Conservation (phyloP, 1,284 basidiomycete genomes). For the Coriolopsis trogii region DNA sequence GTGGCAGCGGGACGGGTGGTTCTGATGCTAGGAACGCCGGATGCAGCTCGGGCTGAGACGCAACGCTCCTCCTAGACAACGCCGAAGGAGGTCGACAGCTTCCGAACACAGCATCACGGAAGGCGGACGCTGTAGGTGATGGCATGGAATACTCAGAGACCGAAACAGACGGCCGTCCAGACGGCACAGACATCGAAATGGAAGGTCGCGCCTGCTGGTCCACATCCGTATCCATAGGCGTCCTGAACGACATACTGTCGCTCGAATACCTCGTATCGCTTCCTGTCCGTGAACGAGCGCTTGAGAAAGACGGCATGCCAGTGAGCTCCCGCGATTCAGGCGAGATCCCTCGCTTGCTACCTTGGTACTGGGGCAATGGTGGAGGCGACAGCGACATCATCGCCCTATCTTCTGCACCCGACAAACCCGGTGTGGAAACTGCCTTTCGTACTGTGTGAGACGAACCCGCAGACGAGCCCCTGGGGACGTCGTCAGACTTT, state of each 20-base stretch:
- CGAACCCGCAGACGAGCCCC: slow-evolving; percentile 17
- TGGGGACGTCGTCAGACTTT: slow-evolving; percentile 11
- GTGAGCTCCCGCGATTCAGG: slow-evolving; percentile 14
- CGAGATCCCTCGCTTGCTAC: slow-evolving; percentile 21
- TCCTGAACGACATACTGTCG: slow-evolving; percentile 35
- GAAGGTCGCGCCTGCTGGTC: slow-evolving; percentile 37
- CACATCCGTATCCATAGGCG: slow-evolving; percentile 38
- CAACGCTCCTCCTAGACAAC: slow-evolving; percentile 36
- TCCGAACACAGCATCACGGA: slow-evolving; percentile 57
- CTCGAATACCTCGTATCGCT: slow-evolving; percentile 35
- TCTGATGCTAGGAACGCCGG: slow-evolving; percentile 11
- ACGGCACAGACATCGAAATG: slow-evolving; percentile 38
- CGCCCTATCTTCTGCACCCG: slow-evolving; percentile 15
- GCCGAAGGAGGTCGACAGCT: slow-evolving; percentile 38
- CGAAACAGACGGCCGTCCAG: slow-evolving; percentile 51
- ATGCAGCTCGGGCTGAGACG: slow-evolving; percentile 26
- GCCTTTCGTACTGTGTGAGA: slow-evolving; percentile 28
- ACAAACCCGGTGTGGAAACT: slow-evolving; percentile 29
- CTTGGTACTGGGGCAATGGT: slow-evolving; percentile 16
- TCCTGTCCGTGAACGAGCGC: slow-evolving; percentile 23
- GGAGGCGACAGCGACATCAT: slow-evolving; percentile 26
- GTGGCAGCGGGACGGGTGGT: slow-evolving; percentile 10
- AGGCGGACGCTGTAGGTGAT: slow-evolving; percentile 73
- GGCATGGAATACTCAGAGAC: slow-evolving; percentile 57
- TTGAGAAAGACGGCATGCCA: slow-evolving; percentile 27